Base-by-base conservation (phyloP, 768 basidiomycete genomes). In the Macrolepiota fuliginosa region DNA sequence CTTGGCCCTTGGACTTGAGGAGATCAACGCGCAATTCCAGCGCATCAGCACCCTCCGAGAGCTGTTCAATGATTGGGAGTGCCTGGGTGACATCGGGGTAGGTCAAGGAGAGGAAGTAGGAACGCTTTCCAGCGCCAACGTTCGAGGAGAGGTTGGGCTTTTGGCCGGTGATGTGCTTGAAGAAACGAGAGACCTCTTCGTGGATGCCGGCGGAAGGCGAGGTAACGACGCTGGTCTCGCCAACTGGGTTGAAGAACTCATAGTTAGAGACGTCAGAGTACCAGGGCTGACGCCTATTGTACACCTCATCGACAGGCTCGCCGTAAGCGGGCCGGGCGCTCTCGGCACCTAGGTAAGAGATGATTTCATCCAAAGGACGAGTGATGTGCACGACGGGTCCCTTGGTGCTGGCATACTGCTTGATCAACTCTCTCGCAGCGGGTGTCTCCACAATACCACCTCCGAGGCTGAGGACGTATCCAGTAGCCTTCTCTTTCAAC, bases 11-110 rank as follows among this genome's bases (percentile, higher is more conserved):
- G 0, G 69, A 84, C 15, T 84, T 86, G 19, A 99, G 80, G 7
- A 98, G 82, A 71, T 99, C 97, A 11, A 94, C 95, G 10, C 96
- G 87, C n/a, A 98, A 71, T 72, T 99, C 97, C 62, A 98, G 75
- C 0, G 95, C 96, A 68, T 98, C 96, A 6, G 88, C 91, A 3
- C 97, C 97, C 17, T 84, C 80, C 0, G 85, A 85, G 62, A 99
- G 73, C 47, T 89, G 84, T 22, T 91, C 85, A 45, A 98, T 82
- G 54, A 84, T 72, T 15, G 80, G 72, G 45, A 94, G 77, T 0
- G 90, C 88, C 3, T 85, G 83, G 1, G 81, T 86, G 64, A 97
- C 70, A 70, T 97, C 93, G 0, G 96, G 94, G 75, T 93, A 96
- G 0, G 96, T 97, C 60, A 99, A 79, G 9, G 90, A 89, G 42